Evolutionary conservation across 1,139 yeast genomes (phyloP).

Genomic region (Lizanozyma gosingica): DNA sequence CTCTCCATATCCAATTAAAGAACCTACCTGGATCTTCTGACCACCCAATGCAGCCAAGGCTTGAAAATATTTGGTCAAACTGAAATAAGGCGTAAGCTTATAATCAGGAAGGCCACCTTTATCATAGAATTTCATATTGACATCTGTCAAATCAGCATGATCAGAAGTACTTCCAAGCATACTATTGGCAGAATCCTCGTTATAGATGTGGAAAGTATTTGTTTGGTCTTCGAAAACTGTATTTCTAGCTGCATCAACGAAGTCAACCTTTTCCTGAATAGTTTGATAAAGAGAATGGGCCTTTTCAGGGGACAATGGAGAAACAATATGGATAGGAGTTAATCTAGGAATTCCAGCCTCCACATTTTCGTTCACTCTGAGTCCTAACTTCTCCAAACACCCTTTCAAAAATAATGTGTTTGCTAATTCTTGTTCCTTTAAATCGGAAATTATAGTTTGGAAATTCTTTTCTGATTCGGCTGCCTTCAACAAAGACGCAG

Average conservation of each 20-base stretch:
- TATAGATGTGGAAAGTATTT: conserved; percentile 33
- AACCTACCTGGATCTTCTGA: conserved; percentile 18
- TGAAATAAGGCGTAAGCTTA: conserved; percentile 62
- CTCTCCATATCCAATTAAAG: conserved; percentile 73
- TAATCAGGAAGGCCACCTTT: conserved; percentile 33
- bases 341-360: conserved; percentile 50
- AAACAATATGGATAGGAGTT: conserved; percentile 50
- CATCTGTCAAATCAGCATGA: not conserved
- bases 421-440: conserved; percentile 34
- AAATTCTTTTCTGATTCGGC: conserved; percentile 19
- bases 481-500: conserved; percentile 41
- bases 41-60: conserved; percentile 28
- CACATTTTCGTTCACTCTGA: conserved; percentile 50
- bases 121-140: not conserved
- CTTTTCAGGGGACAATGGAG: conserved; percentile 17
- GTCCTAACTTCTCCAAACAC: conserved; percentile 51
- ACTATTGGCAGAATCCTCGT: not conserved
- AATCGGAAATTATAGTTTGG: conserved; percentile 23
- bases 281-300: conserved; percentile 6
- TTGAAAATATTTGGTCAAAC: conserved; percentile 47
- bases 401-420: conserved; percentile 50
- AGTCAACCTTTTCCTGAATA: conserved; percentile 32
- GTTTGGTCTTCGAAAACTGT: conserved; percentile 40
- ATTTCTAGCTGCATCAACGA: conserved; percentile 18
- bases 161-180: not conserved